Percentiles rank a stretch among this genome's conserved stretches.
These are phyloP conservation scores for Sanchytrium tribonematis DNA, from an alignment of 371 early-diverging fungal genomes.

Conservation along the genomic window DNA sequence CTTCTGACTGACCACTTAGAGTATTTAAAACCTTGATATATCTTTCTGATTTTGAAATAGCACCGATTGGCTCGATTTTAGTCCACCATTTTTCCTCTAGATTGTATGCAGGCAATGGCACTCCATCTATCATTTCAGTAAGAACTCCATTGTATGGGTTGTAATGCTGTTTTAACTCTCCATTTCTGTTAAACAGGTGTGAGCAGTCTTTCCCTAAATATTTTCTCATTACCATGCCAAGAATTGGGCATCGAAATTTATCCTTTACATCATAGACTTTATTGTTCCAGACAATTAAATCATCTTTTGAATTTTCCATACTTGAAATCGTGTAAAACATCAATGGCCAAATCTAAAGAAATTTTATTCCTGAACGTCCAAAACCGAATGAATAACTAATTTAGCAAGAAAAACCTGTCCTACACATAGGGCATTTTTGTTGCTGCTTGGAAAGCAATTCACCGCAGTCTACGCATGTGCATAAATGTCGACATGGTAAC, in stretches of 20 bases:
- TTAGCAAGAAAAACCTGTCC: background rate
- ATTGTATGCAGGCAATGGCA: background rate
- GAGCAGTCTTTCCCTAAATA: background rate
- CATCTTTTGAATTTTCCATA: background rate
- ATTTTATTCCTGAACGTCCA: no score
- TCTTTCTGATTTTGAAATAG: background rate
- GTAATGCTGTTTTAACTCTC: background rate
- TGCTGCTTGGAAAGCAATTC: background rate
- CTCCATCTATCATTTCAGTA: background rate
- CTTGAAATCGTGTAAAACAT: no score
- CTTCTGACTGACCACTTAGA: background rate
- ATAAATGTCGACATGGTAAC: background rate
- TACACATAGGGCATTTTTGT: background rate
- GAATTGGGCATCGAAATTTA: background rate
- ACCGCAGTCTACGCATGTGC: background rate
- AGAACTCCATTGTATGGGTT: background rate
- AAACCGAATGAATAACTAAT: no score
- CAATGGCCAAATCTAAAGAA: no score
- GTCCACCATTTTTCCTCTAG: background rate
- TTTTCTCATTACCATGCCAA: background rate
- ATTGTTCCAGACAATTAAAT: background rate
- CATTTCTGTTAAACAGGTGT: background rate
- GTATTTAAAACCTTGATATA: background rate
- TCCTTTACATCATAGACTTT: background rate
- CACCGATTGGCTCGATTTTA: background rate